These are phyloP conservation scores for Rosa lucieae DNA, from an alignment of 306 rosid genomes.

Conservation along the genomic window DNA sequence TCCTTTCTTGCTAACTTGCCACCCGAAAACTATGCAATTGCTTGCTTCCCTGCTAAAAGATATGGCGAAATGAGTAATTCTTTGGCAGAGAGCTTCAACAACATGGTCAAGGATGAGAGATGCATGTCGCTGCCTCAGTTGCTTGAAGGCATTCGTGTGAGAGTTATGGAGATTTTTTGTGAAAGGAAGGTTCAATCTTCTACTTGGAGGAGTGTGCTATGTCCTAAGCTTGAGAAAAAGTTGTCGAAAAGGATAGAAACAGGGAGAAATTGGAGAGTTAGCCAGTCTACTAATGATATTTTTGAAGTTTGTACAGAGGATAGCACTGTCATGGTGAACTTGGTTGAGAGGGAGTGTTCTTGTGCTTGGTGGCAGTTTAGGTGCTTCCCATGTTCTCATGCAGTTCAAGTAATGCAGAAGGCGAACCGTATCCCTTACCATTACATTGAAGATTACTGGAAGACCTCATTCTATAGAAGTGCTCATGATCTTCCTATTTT, in stretches of 20 bases:
- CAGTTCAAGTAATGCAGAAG: not conserved
- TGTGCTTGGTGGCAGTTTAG: too few species aligned
- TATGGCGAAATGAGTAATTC: not conserved
- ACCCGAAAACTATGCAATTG: too few species aligned
- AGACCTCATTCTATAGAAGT: too few species aligned
- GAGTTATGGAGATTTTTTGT: not conserved
- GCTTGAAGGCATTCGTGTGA: not conserved
- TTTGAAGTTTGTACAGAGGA: not conserved
- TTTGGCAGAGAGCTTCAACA: not conserved
- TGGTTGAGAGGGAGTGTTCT: not conserved
- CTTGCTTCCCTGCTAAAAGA: not conserved
- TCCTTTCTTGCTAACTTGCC: too few species aligned
- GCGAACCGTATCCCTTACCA: too few species aligned
- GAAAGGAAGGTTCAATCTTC: not conserved
- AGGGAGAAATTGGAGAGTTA: not conserved
- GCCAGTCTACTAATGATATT: too few species aligned
- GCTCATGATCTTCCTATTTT: not conserved
- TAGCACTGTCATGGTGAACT: not conserved
- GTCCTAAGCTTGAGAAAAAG: not conserved
- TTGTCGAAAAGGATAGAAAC: not conserved
- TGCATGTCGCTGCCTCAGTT: not conserved
- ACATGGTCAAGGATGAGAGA: not conserved
- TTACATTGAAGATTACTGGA: too few species aligned
- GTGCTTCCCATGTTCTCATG: not conserved
- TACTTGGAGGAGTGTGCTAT: not conserved